Base-by-base conservation (phyloP, 495 filamentous ascomycete species). In the Letharia lupina region DNA sequence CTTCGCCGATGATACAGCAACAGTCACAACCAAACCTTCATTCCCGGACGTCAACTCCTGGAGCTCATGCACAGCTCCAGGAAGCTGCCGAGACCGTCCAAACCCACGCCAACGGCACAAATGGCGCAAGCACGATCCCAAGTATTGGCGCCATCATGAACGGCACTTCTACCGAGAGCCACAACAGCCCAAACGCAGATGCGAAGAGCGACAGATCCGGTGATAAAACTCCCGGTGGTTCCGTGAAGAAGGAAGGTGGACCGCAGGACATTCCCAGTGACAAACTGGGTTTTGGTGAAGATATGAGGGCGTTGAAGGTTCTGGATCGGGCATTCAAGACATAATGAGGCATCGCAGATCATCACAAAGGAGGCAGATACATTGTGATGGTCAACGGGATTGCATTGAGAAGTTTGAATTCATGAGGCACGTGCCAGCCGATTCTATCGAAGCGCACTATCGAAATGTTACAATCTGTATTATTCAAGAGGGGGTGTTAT, bases 261-360 rank as follows among this genome's bases (percentile, higher is more conserved):
- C 65, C 58, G 15, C 68, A 63, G 23, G 68, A 70, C 37, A 70
- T 70, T n/a, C 61, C 68, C 2, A 68, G 67, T 37, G 59, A 68
- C 45, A 70, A 70, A 39, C 12, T 63, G 16, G 68, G 68, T 15
- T 67, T 73, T 40, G 81, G 82, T 11, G 87, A 91, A 70, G 88
- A 91, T 67, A 81, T 82, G 69, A 76, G 86, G 61, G 86, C 86
- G 1, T 76, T 91, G 52, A 81, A 83, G 63, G 83, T 87, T 61
- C 75, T 92, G 60, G 85, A 92, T 72, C 77, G 69, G 39, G 69
- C 62, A 1, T 70, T 70, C 59, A 68, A 50, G 40, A 67, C 66
- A n/a, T 67, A 41, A 67, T 9, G 37, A 63, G 62, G 7, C n/a
- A 37, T 57, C 16, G 33, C 28, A 3, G 33, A 23, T 37, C 33